Evolutionary conservation across 1,284 basidiomycete genomes (phyloP).

Genomic region (Microbotryum scabiosae): DNA sequence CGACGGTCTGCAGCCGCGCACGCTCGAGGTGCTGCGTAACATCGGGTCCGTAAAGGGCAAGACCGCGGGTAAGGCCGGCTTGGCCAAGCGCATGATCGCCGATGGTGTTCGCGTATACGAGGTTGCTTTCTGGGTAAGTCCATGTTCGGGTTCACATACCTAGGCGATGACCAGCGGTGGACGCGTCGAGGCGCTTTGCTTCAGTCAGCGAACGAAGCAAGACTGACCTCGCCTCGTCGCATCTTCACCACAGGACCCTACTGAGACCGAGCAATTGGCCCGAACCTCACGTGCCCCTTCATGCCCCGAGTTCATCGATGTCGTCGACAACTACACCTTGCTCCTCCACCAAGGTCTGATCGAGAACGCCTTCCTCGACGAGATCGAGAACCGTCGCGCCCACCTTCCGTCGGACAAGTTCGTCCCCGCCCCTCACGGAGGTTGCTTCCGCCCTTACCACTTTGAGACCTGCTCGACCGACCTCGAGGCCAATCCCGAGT

Average conservation of each 20-base stretch:
- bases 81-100: constrained; percentile 35
- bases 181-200: too few species aligned
- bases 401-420: constrained; percentile 22
- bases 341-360: constrained; percentile 43
- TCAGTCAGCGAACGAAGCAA: too few species aligned
- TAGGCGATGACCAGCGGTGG: neutral
- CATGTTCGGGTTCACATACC: neutral
- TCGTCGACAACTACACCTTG: constrained; percentile 41
- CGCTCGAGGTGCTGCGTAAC: constrained; percentile 35
- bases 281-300: constrained; percentile 41
- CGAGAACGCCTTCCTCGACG: constrained; percentile 40
- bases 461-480: constrained; percentile 33
- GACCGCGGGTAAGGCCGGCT: constrained; percentile 26
- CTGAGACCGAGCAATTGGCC: constrained; percentile 36
- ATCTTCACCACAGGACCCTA: constrained; percentile 31
- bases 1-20: constrained; percentile 42
- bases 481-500: constrained; percentile 17
- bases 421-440: constrained; percentile 29
- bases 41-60: constrained; percentile 30
- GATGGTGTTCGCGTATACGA: constrained; percentile 40
- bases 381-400: constrained; percentile 37
- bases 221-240: too few species aligned
- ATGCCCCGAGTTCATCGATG: constrained; percentile 43
- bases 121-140: constrained; percentile 41
- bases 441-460: constrained; percentile 32